Conservation (phyloP, 2,329 filamentous ascomycete genomes). For the Arthrobotrys musiformis region DNA sequence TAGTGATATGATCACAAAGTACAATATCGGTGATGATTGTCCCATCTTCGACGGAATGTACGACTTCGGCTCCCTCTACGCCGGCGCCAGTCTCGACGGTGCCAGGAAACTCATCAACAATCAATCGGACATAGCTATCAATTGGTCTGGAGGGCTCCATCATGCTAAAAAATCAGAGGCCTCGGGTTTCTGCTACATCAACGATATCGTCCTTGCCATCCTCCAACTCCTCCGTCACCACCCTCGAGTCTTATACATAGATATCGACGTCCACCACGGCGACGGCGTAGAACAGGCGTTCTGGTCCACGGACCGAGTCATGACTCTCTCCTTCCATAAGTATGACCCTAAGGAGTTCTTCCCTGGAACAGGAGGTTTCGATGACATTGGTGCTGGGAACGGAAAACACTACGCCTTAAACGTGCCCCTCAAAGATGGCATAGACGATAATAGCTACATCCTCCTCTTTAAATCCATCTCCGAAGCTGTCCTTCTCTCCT, state of each 20-base stretch:
- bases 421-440: conserved; percentile 75
- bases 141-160: conserved; percentile 96
- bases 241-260: conserved; percentile 73
- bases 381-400: conserved; percentile 74
- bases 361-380: conserved; percentile 75
- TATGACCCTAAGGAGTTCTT: conserved; percentile 74
- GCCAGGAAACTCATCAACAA: conserved; percentile 86
- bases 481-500: conserved; percentile 75
- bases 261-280: conserved; percentile 75
- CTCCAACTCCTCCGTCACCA: conserved; percentile 73
- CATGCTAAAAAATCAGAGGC: conserved; percentile 95
- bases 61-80: conserved; percentile 93
- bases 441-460: conserved; percentile 75
- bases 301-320: conserved; percentile 76
- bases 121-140: conserved; percentile 94
- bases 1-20: conserved; percentile 82
- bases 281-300: conserved; percentile 78
- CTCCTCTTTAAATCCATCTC: conserved; percentile 76
- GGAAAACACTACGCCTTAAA: conserved; percentile 77
- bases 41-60: conserved; percentile 96
- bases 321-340: conserved; percentile 78
- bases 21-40: conserved; percentile 93
- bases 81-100: conserved; percentile 88
- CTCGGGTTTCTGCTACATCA: conserved; percentile 98
- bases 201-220: conserved; percentile 77